Conservation (phyloP, 345 rosid species). For the Murraya paniculata region DNA sequence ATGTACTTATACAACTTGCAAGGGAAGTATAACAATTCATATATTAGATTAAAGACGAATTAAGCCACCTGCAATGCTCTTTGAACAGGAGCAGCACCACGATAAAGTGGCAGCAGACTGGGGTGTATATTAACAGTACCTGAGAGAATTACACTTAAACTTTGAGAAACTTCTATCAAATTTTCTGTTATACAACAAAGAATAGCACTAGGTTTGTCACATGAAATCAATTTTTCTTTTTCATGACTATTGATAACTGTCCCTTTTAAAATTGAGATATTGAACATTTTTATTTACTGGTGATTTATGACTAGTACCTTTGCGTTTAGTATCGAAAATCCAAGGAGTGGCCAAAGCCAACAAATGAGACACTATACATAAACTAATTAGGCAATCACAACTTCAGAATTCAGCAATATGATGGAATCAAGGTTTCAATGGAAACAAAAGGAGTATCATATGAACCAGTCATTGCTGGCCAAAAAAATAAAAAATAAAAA, state of each 20-base stretch:
- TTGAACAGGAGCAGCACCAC: conserved; percentile 98
- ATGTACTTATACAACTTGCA: conserved; percentile 15
- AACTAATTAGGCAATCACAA: background rate
- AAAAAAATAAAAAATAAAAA: background rate
- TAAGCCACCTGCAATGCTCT: conserved; percentile 70
- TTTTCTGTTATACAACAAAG: background rate
- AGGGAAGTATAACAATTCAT: conserved; percentile 8
- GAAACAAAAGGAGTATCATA: background rate
- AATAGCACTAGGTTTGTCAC: background rate
- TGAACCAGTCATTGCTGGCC: background rate
- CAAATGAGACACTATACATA: background rate
- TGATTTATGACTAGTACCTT: background rate
- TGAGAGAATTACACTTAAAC: conserved; percentile 27
- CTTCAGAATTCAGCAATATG: background rate
- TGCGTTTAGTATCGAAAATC: background rate
- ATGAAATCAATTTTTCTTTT: background rate
- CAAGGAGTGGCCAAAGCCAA: background rate
- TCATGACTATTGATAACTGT: background rate
- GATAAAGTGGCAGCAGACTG: conserved; percentile 79
- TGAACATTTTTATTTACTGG: background rate
- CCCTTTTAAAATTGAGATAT: background rate
- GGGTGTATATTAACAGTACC: conserved; percentile 97
- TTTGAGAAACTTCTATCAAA: background rate
- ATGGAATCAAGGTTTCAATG: background rate
- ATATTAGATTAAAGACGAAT: conserved; percentile 1